Evolutionary conservation across 768 basidiomycete species (phyloP).

Genomic region (Serendipita sp.): DNA sequence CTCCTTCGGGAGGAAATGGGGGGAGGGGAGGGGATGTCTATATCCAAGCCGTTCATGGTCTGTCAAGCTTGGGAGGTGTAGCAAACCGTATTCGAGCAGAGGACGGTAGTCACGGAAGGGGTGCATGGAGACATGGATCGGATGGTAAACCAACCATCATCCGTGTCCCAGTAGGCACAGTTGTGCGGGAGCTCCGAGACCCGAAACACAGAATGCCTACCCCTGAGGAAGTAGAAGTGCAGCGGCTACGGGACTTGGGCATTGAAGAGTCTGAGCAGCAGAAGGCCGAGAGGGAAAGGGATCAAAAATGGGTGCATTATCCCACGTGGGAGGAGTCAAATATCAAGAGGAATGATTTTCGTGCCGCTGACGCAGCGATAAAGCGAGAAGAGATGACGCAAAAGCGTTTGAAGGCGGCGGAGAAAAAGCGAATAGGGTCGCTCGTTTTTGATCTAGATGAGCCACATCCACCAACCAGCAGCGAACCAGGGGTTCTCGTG

Average conservation of each 20-base stretch:
- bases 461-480: conserved; percentile 16
- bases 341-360: conserved; percentile 45
- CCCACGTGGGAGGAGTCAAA: conserved; percentile 51
- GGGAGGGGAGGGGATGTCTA: conserved; percentile 81
- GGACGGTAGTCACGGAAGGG: conserved; percentile 57
- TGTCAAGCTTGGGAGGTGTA: conserved; percentile 65
- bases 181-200: conserved; percentile 64
- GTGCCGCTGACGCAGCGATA: conserved; percentile 47
- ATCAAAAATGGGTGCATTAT: conserved; percentile 66
- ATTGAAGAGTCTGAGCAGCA: conserved; percentile 36
- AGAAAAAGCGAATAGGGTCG: conserved; percentile 26
- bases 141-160: conserved; percentile 57
- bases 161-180: conserved; percentile 77
- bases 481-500: conserved; percentile 33
- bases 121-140: conserved; percentile 76
- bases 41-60: conserved; percentile 55
- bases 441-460: conserved; percentile 50
- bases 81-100: conserved; percentile 50
- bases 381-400: conserved; percentile 43
- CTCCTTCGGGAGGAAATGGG: conserved; percentile 88
- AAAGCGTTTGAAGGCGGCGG: conserved; percentile 31
- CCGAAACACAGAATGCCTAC: neutral
- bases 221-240: conserved; percentile 39
- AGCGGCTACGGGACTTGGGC: conserved; percentile 25
- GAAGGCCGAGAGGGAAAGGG: conserved; percentile 43